Conservation (phyloP, 202 grass and related monocot genomes). For the Setaria viridis region DNA sequence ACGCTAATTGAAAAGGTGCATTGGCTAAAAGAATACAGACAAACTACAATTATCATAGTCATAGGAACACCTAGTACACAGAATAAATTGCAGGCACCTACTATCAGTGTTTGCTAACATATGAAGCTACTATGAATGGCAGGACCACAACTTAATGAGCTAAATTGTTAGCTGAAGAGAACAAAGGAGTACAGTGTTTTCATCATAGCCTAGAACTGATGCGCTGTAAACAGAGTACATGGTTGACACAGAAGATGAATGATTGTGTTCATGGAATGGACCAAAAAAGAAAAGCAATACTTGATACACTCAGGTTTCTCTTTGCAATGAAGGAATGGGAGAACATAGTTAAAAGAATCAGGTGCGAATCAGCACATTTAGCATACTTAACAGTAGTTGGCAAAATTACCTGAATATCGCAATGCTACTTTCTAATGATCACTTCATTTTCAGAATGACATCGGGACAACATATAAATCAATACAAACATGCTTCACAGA, state of each 20-base stretch:
- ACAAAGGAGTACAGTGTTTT: background rate
- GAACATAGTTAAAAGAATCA: background rate
- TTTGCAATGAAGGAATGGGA: constrained; percentile 15
- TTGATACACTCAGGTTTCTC: background rate
- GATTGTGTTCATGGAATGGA: constrained; percentile 16
- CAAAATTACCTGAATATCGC: background rate
- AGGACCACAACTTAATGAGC: constrained; percentile 35
- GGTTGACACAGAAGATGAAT: background rate
- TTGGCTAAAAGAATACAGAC: background rate
- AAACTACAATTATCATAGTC: constrained; percentile 8
- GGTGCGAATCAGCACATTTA: background rate
- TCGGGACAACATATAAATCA: background rate
- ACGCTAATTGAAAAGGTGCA: constrained; percentile 23
- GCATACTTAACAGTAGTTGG: background rate
- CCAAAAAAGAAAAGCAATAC: constrained; percentile 1
- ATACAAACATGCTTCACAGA: background rate
- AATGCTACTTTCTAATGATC: background rate
- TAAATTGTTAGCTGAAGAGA: constrained; percentile 37
- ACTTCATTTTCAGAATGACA: constrained; percentile 28
- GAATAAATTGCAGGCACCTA: constrained; percentile 37
- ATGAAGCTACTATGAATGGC: constrained; percentile 34
- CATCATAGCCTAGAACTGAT: constrained; percentile 4
- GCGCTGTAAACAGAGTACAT: constrained; percentile 11
- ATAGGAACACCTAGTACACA: constrained; percentile 22
- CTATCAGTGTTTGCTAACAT: constrained; percentile 23